Conservation (phyloP, 352 stramenopile species). For the Blastocystis sp. region DNA sequence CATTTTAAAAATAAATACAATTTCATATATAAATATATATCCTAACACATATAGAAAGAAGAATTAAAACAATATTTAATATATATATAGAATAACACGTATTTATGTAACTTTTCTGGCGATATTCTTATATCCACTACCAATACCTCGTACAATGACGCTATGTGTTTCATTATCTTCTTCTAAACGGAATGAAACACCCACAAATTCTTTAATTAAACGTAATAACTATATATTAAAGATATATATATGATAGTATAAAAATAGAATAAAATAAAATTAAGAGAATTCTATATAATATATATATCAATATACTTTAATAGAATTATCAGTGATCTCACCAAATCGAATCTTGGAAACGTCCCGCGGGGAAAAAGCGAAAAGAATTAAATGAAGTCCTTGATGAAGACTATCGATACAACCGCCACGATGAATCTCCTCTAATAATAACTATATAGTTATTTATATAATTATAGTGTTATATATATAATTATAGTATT, state of each 20-base stretch:
- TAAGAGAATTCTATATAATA: not conserved
- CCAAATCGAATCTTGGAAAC: constrained; percentile 68
- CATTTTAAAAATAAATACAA: too few species aligned
- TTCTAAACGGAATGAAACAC: constrained; percentile 71
- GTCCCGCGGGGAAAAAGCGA: constrained; percentile 88
- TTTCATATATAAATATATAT: too few species aligned
- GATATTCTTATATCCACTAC: constrained; percentile 78
- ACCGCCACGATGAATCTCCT: constrained; percentile 74
- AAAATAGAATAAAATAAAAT: not conserved
- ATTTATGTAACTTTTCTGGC: constrained; percentile 73
- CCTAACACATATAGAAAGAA: not conserved
- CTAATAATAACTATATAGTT: constrained; percentile 74
- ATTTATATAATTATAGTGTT: too few species aligned
- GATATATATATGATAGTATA: too few species aligned
- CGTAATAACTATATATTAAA: constrained; percentile 53
- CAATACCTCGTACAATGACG: constrained; percentile 73
- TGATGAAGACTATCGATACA: constrained; percentile 82
- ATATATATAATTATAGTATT: too few species aligned
- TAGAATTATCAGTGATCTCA: constrained; percentile 26
- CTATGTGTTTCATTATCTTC: constrained; percentile 57
- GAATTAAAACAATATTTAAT: too few species aligned
- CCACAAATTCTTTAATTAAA: constrained; percentile 70
- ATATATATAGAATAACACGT: too few species aligned
- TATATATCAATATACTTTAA: constrained; percentile 6
- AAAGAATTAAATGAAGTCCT: constrained; percentile 77